These are phyloP conservation scores for Globisporangium takayamanum DNA, from an alignment of 352 stramenopile species.

Conservation along the genomic window DNA sequence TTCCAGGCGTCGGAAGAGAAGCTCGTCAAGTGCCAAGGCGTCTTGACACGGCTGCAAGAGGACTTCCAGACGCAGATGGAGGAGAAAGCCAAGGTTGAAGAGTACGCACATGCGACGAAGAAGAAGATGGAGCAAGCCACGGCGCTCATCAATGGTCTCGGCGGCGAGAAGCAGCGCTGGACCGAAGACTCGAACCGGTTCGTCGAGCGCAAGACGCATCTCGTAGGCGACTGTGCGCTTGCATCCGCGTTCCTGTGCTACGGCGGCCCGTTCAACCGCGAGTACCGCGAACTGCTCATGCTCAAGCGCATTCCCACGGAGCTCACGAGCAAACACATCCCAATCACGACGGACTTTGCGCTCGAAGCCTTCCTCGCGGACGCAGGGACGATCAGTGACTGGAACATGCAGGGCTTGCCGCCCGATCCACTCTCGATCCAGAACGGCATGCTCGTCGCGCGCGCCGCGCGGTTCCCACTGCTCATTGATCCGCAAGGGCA, in stretches of 20 bases:
- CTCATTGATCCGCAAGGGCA: constrained; percentile 90
- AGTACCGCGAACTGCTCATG: constrained; percentile 63
- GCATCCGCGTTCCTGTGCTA: constrained; percentile 87
- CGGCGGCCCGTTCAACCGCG: constrained; percentile 87
- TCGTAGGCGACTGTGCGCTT: constrained; percentile 85
- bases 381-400: constrained; percentile 77
- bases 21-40: constrained; percentile 51
- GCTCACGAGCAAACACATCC: constrained; percentile 57
- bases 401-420: constrained; percentile 83
- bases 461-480: constrained; percentile 70
- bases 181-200: constrained; percentile 87
- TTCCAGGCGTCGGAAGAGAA: constrained; percentile 71
- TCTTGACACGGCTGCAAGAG: constrained; percentile 64
- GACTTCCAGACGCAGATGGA: constrained; percentile 89
- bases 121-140: constrained; percentile 90
- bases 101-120: constrained; percentile 70
- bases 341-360: constrained; percentile 50
- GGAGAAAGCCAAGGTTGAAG: constrained; percentile 83
- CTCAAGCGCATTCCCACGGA: constrained; percentile 60
- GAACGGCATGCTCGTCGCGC: constrained; percentile 86
- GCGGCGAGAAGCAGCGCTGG: constrained; percentile 81
- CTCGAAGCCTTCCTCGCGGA: constrained; percentile 76
- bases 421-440: constrained; percentile 87
- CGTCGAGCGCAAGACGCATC: constrained; percentile 65
- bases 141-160: constrained; percentile 80